Conservation (phyloP, 31 red algal species). For the Endocladia muricata region DNA sequence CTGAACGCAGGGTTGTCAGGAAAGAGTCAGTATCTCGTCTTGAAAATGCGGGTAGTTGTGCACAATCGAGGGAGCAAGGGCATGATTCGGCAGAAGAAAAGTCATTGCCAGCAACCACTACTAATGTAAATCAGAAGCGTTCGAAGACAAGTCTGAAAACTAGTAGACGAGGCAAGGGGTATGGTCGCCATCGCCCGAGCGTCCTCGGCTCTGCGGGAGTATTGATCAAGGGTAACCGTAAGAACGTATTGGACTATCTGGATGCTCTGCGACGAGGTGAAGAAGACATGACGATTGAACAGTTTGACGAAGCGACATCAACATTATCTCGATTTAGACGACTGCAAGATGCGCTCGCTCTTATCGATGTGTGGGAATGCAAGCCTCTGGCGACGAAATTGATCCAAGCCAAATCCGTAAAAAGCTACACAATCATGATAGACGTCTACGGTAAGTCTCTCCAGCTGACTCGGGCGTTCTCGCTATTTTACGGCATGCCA, state of each 20-base stretch:
- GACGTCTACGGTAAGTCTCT: conserved; percentile 60
- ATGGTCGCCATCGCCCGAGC: too few species aligned
- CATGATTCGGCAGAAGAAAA: too few species aligned
- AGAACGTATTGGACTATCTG: conserved; percentile 1
- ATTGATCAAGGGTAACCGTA: conserved; percentile 4
- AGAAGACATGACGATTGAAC: conserved; percentile 2
- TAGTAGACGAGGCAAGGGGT: too few species aligned
- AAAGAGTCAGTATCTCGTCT: too few species aligned
- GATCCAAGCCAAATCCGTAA: conserved; percentile 30
- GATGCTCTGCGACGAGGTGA: conserved; percentile 29
- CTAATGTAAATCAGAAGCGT: too few species aligned
- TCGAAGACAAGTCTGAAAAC: too few species aligned
- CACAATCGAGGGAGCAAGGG: too few species aligned
- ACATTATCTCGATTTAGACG: conserved; percentile 13
- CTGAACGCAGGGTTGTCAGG: too few species aligned
- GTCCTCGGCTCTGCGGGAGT: background rate
- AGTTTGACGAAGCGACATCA: conserved; percentile 44
- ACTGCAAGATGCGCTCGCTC: conserved; percentile 17
- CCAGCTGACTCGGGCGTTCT: conserved; percentile 58
- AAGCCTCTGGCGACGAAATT: conserved; percentile 3
- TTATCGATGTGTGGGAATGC: conserved; percentile 32
- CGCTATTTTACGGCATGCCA: conserved; percentile 64
- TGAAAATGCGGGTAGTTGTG: too few species aligned
- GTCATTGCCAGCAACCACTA: too few species aligned
- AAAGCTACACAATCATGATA: conserved; percentile 72